These are phyloP conservation scores for Jimgerdemannia flammicorona DNA, from an alignment of 192 early-diverging fungal species.

Conservation along the genomic window DNA sequence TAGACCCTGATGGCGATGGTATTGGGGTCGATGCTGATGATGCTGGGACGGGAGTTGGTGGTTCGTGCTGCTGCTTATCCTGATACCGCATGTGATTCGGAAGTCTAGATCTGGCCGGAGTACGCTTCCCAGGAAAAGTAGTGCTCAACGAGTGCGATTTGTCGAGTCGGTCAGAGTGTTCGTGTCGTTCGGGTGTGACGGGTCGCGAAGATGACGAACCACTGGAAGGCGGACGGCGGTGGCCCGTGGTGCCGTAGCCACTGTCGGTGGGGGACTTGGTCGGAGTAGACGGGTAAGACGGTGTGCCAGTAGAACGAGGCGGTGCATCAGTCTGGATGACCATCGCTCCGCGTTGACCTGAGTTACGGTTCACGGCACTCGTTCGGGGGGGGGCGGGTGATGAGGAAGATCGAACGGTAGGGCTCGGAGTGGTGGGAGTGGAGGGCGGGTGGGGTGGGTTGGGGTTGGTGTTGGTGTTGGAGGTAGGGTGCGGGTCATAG, in stretches of 20 bases:
- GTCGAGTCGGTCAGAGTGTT: background rate
- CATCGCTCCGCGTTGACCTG: background rate
- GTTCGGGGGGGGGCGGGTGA: background rate
- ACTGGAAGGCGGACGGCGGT: background rate
- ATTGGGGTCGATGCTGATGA: slow-evolving; percentile 19
- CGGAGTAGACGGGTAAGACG: background rate
- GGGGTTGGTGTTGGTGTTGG: background rate
- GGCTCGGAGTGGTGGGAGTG: background rate
- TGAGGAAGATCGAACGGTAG: background rate
- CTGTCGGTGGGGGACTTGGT: slow-evolving; percentile 7
- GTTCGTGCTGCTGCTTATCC: background rate
- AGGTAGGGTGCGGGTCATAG: background rate
- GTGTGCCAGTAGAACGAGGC: background rate
- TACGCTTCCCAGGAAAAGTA: background rate
- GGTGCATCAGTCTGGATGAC: background rate
- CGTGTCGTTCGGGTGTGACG: background rate
- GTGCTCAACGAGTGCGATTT: background rate
- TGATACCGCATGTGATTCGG: background rate
- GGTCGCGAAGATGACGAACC: background rate
- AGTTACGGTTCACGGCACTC: background rate
- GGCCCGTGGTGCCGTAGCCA: slow-evolving; percentile 5
- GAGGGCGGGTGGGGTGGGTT: background rate
- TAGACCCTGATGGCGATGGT: slow-evolving; percentile 14
- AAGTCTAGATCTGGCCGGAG: background rate
- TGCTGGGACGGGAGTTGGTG: background rate